Evolutionary conservation across 371 early-diverging fungal species (phyloP).

Genomic region (Apophysomyces variabilis): DNA sequence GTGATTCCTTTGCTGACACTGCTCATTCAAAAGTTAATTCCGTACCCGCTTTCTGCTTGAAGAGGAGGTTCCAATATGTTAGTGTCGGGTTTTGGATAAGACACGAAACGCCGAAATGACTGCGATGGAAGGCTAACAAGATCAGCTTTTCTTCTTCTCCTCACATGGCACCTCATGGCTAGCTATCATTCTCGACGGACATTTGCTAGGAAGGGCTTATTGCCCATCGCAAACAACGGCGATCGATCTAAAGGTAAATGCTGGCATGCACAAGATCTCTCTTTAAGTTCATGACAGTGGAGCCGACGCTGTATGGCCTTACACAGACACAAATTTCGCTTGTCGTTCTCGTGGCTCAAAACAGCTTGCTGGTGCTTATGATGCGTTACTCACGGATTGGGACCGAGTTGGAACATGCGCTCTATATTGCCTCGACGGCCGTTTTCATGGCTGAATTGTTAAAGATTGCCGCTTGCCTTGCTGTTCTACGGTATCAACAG

Average conservation of each 20-base stretch:
- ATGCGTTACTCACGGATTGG: slow-evolving; percentile 64
- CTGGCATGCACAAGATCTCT: neutral
- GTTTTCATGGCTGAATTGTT: slow-evolving; percentile 70
- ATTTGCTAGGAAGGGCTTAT: neutral
- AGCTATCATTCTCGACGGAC: neutral
- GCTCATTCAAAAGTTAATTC: no score
- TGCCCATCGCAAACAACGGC: neutral
- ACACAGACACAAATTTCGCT: slow-evolving; percentile 48
- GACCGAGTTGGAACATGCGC: slow-evolving; percentile 53
- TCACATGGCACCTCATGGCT: slow-evolving; percentile 1
- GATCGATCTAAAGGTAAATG: neutral
- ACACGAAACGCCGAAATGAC: no score
- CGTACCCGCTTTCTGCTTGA: no score
- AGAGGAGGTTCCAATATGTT: no score
- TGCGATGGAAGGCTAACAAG: neutral
- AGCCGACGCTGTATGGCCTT: neutral
- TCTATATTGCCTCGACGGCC: slow-evolving; percentile 72
- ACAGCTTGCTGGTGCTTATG: slow-evolving; percentile 66
- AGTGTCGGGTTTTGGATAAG: no score
- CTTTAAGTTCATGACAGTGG: neutral
- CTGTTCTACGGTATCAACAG: slow-evolving; percentile 41
- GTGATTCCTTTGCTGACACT: no score
- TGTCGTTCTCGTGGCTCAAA: slow-evolving; percentile 61
- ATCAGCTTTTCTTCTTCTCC: neutral
- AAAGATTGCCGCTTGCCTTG: slow-evolving; percentile 53